These are phyloP conservation scores for Ceratobasidium sp. DNA, from an alignment of 1,284 basidiomycete genomes.

Conservation along the genomic window DNA sequence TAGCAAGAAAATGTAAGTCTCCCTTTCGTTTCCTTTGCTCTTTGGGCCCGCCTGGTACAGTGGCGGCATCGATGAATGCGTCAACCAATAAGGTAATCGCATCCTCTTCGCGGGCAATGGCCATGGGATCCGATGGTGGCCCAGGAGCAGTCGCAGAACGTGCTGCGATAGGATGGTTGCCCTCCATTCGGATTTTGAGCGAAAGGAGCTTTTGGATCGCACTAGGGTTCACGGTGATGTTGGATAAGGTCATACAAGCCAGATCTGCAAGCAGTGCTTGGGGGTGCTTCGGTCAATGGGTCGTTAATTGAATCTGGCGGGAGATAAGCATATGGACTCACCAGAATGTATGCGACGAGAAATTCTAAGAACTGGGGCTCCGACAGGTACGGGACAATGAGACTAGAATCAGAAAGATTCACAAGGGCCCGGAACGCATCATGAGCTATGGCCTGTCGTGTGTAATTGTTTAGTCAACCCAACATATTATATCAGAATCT, in stretches of 20 bases:
- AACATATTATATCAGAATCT: conserved; percentile 50
- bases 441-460: conserved; percentile 84
- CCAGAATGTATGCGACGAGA: conserved; percentile 91
- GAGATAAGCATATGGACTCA: conserved; percentile 60
- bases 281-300: conserved; percentile 71
- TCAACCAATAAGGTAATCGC: conserved; percentile 85
- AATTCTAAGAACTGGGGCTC: conserved; percentile 85
- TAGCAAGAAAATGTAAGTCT: conserved; percentile 87
- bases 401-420: conserved; percentile 90
- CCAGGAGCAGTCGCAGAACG: conserved; percentile 77
- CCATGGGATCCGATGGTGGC: conserved; percentile 73
- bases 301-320: conserved; percentile 34
- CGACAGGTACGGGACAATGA: conserved; percentile 76
- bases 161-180: conserved; percentile 76
- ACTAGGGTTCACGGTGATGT: conserved; percentile 84
- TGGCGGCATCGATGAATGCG: conserved; percentile 83
- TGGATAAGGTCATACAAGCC: conserved; percentile 96
- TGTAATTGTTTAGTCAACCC: conserved; percentile 45
- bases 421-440: conserved; percentile 95
- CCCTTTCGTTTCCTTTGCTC: conserved; percentile 67
- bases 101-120: conserved; percentile 65
- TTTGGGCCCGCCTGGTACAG: conserved; percentile 59
- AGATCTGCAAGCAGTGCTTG: conserved; percentile 92
- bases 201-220: conserved; percentile 76
- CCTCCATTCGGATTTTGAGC: conserved; percentile 67